Evolutionary conservation across 176 grass and related monocot genomes (phyloP).

Genomic region (Raddia guianensis): DNA sequence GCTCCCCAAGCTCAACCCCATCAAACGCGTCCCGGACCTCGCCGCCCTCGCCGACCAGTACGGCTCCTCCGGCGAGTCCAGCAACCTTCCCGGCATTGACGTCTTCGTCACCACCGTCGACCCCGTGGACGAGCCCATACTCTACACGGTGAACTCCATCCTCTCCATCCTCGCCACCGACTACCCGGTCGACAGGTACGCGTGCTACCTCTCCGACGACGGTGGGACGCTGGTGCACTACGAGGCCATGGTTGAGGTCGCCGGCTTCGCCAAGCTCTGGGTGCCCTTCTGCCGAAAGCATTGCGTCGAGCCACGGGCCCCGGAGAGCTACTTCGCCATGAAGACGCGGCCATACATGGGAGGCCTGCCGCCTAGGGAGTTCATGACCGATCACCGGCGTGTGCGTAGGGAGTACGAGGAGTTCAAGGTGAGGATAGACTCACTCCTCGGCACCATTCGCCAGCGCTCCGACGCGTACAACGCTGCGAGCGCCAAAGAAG

Average conservation of each 20-base stretch:
- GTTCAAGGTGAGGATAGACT: conserved; percentile 53
- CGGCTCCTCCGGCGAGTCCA: neutral
- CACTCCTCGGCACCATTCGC: conserved; percentile 34
- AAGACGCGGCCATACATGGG: conserved; percentile 30
- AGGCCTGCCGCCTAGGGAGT: neutral
- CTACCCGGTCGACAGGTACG: conserved; percentile 48
- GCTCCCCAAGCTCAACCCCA: conserved; percentile 50
- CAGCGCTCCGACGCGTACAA: conserved; percentile 43
- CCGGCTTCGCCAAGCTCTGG: conserved; percentile 36
- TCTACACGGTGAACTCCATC: conserved; percentile 54
- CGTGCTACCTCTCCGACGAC: conserved; percentile 57
- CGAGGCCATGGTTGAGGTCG: conserved; percentile 45
- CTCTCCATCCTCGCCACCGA: conserved; percentile 60
- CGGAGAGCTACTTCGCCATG: conserved; percentile 44
- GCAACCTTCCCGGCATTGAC: conserved; percentile 45
- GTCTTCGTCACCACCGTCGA: conserved; percentile 58
- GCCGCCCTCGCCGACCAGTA: conserved; percentile 30
- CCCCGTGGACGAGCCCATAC: conserved; percentile 42
- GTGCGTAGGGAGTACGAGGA: conserved; percentile 50
- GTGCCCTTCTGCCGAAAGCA: conserved; percentile 54
- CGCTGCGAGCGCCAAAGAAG: conserved; percentile 5
- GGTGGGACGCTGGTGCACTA: conserved; percentile 47
- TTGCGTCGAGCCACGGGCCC: conserved; percentile 41
- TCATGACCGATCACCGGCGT: conserved; percentile 40
- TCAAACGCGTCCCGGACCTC: conserved; percentile 45